Evolutionary conservation across 75 land plant species (phyloP).

Genomic region (Chamaecyparis obtusa): DNA sequence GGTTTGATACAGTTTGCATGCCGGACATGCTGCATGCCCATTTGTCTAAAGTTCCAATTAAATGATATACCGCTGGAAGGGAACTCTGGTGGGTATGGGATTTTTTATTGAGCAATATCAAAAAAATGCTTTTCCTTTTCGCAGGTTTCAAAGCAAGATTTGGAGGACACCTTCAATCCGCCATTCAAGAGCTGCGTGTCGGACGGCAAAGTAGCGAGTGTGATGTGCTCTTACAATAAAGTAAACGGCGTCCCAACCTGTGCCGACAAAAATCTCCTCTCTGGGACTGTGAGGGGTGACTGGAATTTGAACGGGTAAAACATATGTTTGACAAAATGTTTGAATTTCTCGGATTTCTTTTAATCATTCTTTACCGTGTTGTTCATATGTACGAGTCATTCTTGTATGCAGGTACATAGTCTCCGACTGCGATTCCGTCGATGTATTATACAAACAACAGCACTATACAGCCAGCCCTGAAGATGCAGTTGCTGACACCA

Average conservation of each 20-base stretch:
- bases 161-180: constrained; percentile 72
- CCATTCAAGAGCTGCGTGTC: not conserved
- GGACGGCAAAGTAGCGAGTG: constrained; percentile 81
- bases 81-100: no score
- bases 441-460: constrained; percentile 55
- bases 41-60: not conserved
- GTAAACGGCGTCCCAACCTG: constrained; percentile 95
- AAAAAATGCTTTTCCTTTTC: not conserved
- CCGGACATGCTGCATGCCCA: not conserved
- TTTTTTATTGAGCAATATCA: no score
- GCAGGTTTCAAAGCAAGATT: constrained; percentile 88
- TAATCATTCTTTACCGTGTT: not conserved
- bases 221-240: constrained; percentile 98
- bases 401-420: constrained; percentile 68
- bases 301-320: constrained; percentile 86
- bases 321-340: not conserved
- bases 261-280: constrained; percentile 72
- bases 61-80: not conserved
- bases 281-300: constrained; percentile 41
- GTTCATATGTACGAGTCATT: not conserved
- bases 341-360: not conserved
- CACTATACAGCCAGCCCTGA: constrained; percentile 77
- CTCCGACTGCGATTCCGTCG: constrained; percentile 97
- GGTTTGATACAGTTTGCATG: no score
- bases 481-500: constrained; percentile 78